Base-by-base conservation (phyloP, 2,329 filamentous ascomycete species). In the Drechslerella stenobrocha region DNA sequence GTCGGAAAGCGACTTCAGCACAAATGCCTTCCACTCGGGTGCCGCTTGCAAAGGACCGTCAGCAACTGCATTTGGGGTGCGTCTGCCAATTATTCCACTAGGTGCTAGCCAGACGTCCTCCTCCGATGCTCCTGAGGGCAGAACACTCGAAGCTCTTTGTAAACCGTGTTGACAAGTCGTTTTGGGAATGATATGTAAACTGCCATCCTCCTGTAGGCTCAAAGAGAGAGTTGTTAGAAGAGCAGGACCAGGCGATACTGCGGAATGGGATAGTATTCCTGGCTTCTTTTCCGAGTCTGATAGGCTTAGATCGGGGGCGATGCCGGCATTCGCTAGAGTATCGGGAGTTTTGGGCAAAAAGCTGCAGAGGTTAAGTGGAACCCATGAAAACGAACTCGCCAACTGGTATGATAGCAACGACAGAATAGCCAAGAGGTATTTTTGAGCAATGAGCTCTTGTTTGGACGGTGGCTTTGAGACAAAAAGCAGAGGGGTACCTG, bases 21-120 rank as follows among this genome's bases (percentile, higher is more conserved):
- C 53, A 30, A 58, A 66, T 1, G 61, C 53, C 32, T 66, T 69
- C 63, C 63, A 69, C 44, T 69, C 57, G n/a, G 61, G 47, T 20
- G 61, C 61, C 23, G 55, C 56, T 20, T 56, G 50, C 30, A 26
- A 15, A 28, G 40, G 24, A 26, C 46, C 45, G 20, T 60, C 55
- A 11, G 18, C 24, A 18, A 13, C 35, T 1, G 34, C 8, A 22
- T 52, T 60, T 0, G 50, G 35, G 4, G 44, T 56, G 22, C 59
- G 47, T 18, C 55, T 45, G 22, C 63, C 63, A 24, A 69, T 52
- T 6, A 61, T 60, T 7, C 63, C 63, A 22, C 55, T 50, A 13
- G 63, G 63, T 6, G 63, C 63, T 2, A 69, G 50, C 63, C 63
- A 69, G 20, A 69, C 63, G 18, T 69, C 63, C 22, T 45, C 42